Base-by-base conservation (phyloP, 768 basidiomycete genomes). In the Tylopilus sp. region DNA sequence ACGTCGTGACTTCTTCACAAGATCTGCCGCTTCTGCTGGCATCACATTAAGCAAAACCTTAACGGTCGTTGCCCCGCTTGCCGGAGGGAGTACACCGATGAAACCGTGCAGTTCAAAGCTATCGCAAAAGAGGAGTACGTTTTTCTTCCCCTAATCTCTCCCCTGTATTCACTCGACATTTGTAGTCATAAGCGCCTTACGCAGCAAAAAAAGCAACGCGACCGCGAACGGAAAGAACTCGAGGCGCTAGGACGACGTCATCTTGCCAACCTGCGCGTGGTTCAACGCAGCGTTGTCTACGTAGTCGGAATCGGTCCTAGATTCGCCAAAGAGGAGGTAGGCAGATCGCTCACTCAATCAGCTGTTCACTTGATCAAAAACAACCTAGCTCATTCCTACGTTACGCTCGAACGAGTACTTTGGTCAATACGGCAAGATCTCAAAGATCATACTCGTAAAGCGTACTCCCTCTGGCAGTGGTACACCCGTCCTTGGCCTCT, bases 1-100 rank as follows among this genome's bases (percentile, higher is more conserved):
- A 25, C 45, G 48, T 40, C 50, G 58, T 39, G 21, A 51, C 44
- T 48, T 55, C 53, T 47, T n/a, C 47, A 38, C 43, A 57, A 99
- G 97, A 92, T 99, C 59, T 99, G 97, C 70, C 88, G 93, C 50
- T 99, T 99, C 75, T 99, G 97, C 71, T 98, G 94, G 84, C 91
- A 99, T 72, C 94, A 98, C 73, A 95, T 97, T 78, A 88, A 90
- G 74, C 84, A 91, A 72, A 91, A 97, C 73, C 78, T 95, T 55
- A 98, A 98, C 69, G 86, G 93, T 57, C 85, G 91, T 44, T 99
- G 97, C 69, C 97, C 97, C 35, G 97, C 97, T 18, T 99, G 97
- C 73, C 79, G 97, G 62, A 78, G 95, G 57, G 80, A 88, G 50
- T 98, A 98, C 66, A 88, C 90, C 9, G 93, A 98, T 58, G 91